phyloP scores from a whole-genome alignment of 2,329 filamentous ascomycete species.

The Diaporthe sp. region DNA sequence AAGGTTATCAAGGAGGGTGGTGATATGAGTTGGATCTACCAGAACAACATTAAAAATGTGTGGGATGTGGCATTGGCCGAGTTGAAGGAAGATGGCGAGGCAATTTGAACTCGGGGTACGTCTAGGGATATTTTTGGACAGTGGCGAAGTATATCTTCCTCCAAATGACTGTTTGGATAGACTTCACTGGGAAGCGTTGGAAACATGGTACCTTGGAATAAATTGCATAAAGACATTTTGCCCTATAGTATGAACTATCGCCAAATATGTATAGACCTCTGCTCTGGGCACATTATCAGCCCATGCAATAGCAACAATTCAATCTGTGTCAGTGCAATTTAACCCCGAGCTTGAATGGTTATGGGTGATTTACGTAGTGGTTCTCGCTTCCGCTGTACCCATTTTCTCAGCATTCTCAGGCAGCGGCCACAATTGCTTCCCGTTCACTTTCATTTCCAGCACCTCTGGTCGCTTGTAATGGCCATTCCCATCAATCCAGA shows the following conservation, averaged over 20 bases:
- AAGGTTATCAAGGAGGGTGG: conserved; percentile 41
- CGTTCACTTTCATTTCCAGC: conserved; percentile 41
- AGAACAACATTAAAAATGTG: conserved; percentile 42
- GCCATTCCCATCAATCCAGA: conserved; percentile 49
- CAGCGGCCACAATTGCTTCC: conserved; percentile 21
- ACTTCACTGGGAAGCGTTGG: too few relatives aligned
- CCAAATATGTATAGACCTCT: not conserved
- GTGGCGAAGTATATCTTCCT: too few relatives aligned
- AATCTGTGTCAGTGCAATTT: not conserved
- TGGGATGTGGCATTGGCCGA: conserved; percentile 34
- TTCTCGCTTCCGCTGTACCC: not conserved
- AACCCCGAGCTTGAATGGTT: not conserved
- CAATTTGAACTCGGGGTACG: not conserved
- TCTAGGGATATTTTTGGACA: not conserved
- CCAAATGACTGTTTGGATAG: not conserved
- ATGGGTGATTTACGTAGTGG: not conserved
- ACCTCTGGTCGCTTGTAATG: conserved; percentile 51
- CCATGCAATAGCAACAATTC: not conserved
- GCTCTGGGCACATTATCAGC: not conserved
- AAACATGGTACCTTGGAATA: not conserved
- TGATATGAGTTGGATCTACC: conserved; percentile 44
- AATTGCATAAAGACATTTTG: too few relatives aligned
- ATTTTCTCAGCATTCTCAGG: not conserved
- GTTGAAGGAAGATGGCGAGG: not conserved
- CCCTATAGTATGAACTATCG: not conserved